These are phyloP conservation scores for Fusarium sp. DNA, from an alignment of 2,329 filamentous ascomycete species.

Conservation along the genomic window DNA sequence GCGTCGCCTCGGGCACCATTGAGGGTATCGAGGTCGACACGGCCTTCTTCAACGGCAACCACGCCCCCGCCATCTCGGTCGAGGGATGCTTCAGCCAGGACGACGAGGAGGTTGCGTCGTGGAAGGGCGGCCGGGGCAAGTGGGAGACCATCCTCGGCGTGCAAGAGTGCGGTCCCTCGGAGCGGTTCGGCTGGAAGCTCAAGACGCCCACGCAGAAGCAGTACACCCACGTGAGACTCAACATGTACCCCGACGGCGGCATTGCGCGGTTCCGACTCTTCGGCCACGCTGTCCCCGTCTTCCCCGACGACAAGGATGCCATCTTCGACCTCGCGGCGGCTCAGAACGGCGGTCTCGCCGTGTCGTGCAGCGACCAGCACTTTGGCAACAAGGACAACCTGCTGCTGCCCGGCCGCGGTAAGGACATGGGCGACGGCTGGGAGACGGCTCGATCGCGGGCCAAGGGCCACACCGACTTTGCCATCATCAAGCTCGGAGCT, in stretches of 20 bases:
- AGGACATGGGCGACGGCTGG: constrained; percentile 92
- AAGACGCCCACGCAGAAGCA: constrained; percentile 69
- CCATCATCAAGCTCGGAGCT: constrained; percentile 79
- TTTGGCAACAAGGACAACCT: constrained; percentile 86
- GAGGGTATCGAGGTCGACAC: constrained; percentile 84
- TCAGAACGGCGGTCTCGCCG: constrained; percentile 81
- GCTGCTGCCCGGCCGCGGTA: constrained; percentile 80
- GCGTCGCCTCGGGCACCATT: constrained; percentile 77
- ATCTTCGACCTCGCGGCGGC: constrained; percentile 82
- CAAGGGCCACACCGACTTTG: constrained; percentile 82
- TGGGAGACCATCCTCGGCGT: constrained; percentile 80
- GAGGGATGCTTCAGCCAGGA: constrained; percentile 77
- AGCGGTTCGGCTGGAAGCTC: constrained; percentile 80
- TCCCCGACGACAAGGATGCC: constrained; percentile 73
- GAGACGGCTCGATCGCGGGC: constrained; percentile 82
- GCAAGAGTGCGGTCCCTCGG: constrained; percentile 79
- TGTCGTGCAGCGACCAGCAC: constrained; percentile 84
- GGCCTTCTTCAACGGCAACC: constrained; percentile 84
- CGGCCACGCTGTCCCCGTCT: constrained; percentile 80
- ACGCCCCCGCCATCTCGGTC: constrained; percentile 82
- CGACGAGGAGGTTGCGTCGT: constrained; percentile 73
- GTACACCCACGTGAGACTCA: constrained; percentile 83
- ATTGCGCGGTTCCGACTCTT: constrained; percentile 85
- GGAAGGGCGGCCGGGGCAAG: constrained; percentile 67
- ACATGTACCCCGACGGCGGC: constrained; percentile 89